Base-by-base conservation (phyloP, 306 rosid species). In the Cotoneaster glaucophyllus region DNA sequence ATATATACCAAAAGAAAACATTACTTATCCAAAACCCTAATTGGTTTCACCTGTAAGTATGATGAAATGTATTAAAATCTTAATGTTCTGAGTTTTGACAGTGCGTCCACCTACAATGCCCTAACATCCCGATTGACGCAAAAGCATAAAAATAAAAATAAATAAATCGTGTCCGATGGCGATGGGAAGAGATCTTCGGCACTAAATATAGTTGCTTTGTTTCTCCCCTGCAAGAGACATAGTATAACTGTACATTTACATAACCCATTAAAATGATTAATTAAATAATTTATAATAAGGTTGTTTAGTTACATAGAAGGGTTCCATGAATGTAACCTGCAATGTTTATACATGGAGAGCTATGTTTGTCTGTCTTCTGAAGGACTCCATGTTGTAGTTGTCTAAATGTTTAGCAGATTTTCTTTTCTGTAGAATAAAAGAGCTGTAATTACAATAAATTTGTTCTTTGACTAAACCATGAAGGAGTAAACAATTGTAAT, bases 81-180 rank as follows among this genome's bases (percentile, higher is more conserved):
- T 18, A 37, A 50, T 76, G 54, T 58, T 66, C 32, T 57, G 69
- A 25, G 26, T 41, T 59, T 58, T 58, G 58, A 82, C 19, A 64
- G 53, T 54, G 62, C 48, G 91, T 86, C 88, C 86, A 78, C 56
- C 62, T 89, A 83, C 93, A 88, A 71, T 85, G 87, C 83, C 78
- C 87, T 77, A 71, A 77, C 65, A 74, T 79, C 81, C 83, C 87
- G 90, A 86, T 75, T 77, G 70, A 21, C 75, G 75, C 78, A 70
- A 86, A 83, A 58, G 7, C 10, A 9, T 6, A 1, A 56, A 56
- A 56, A 21, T 25, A 64, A 75, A 68, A 74, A 65, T 8, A 41
- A 9, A 41, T 37, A 82, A 57, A 73, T 44, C 79, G 78, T 54
- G 69, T 69, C 74, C 64, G 48, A 48, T 56, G 83, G 80, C 64